phyloP scores from a whole-genome alignment of 306 rosid genomes.

The Castanea mollissima region DNA sequence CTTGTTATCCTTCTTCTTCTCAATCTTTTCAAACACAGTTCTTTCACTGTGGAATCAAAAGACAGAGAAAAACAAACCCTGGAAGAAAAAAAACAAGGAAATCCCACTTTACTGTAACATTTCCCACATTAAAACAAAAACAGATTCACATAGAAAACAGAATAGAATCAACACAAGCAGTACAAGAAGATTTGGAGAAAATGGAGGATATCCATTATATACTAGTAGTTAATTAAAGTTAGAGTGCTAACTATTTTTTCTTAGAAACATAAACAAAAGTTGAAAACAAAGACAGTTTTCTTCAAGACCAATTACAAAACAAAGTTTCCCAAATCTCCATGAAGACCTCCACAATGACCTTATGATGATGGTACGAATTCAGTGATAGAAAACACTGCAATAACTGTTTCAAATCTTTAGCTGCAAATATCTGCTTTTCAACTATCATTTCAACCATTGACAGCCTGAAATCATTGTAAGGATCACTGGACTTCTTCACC shows the following conservation, averaged over 20 bases:
- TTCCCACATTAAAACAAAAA: background rate
- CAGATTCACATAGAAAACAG: background rate
- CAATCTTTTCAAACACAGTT: conserved; percentile 23
- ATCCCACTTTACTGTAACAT: background rate
- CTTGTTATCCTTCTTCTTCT: conserved; percentile 22
- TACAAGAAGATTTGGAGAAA: conserved; percentile 1
- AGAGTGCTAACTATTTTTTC: conserved; percentile 29
- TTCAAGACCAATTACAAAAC: conserved; percentile 63
- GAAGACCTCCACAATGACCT: conserved; percentile 78
- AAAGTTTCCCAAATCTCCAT: conserved; percentile 91
- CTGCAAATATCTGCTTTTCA: conserved; percentile 83
- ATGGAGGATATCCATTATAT: conserved; percentile 31
- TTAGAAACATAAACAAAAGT: conserved; percentile 20
- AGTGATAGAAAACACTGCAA: conserved; percentile 82
- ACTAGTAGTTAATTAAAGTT: conserved; percentile 30
- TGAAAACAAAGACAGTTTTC: conserved; percentile 16
- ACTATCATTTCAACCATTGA: conserved; percentile 97
- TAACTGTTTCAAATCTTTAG: conserved; percentile 70
- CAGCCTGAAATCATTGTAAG: conserved; percentile 80
- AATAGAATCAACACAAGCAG: background rate
- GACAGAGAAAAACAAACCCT: background rate
- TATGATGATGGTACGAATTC: conserved; percentile 71
- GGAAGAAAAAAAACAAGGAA: background rate
- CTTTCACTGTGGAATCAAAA: conserved; percentile 19
- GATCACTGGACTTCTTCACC: conserved; percentile 91